Evolutionary conservation across 129 eudicot species (phyloP).

Genomic region (Rutidosis leptorrhynchoides): DNA sequence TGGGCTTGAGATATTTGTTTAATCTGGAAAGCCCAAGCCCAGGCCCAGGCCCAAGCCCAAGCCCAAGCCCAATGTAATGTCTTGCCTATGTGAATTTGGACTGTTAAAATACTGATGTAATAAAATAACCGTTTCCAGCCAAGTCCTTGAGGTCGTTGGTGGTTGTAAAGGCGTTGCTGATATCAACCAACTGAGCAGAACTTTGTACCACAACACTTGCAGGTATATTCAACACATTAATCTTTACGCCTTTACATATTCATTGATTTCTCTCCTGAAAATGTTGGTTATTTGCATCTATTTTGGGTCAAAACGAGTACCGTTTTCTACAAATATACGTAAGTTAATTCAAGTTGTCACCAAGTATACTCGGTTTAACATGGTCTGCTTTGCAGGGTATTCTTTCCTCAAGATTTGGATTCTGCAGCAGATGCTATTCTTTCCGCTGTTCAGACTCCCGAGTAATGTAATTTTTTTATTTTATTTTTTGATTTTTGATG

Average conservation of each 20-base stretch:
- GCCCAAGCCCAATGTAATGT: neutral
- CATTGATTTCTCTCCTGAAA: neutral
- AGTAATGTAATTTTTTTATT: neutral
- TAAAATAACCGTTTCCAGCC: conserved; percentile 47
- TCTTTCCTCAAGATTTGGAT: conserved; percentile 93
- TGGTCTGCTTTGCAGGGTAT: conserved; percentile 56
- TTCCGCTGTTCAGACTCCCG: conserved; percentile 40
- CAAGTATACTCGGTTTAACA: neutral
- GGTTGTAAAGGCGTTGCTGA: conserved; percentile 83
- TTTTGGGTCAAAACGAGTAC: neutral
- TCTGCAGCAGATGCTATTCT: conserved; percentile 92
- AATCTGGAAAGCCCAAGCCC: neutral
- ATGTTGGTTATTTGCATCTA: neutral
- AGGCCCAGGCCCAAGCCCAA: neutral
- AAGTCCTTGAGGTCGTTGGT: conserved; percentile 98
- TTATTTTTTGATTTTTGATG: neutral
- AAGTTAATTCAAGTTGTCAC: neutral
- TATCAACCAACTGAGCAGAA: conserved; percentile 65
- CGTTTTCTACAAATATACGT: neutral
- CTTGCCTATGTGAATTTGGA: neutral
- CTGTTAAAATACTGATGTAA: conserved; percentile 6
- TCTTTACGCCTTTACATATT: neutral
- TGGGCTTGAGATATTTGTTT: neutral
- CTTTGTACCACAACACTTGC: conserved; percentile 88
- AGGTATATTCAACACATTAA: conserved; percentile 43